Percentiles rank a stretch among this genome's conserved stretches.
Conservation (phyloP, 1,139 yeast species). For the Williopsis jadinii region DNA sequence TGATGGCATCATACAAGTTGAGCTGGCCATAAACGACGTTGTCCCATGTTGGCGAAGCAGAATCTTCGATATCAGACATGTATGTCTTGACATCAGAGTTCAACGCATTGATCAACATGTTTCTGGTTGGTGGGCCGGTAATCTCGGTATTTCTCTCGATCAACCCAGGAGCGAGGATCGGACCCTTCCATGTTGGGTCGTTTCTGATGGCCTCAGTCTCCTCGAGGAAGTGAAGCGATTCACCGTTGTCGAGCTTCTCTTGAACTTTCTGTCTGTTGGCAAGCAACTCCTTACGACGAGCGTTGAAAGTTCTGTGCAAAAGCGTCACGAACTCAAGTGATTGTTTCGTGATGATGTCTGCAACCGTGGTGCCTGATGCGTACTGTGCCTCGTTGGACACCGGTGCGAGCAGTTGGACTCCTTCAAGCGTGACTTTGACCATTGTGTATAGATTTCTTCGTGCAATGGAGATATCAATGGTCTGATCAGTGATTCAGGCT, state of each 20-base stretch:
- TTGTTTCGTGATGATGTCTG: slow-evolving; percentile 54
- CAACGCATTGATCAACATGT: slow-evolving; percentile 90
- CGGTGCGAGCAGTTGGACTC: slow-evolving; percentile 48
- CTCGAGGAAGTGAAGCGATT: slow-evolving; percentile 49
- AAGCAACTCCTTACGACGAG: slow-evolving; percentile 49
- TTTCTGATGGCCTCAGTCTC: slow-evolving; percentile 63
- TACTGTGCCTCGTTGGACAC: slow-evolving; percentile 44
- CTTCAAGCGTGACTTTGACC: slow-evolving; percentile 32
- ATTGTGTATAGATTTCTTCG: slow-evolving; percentile 1
- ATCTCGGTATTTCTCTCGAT: slow-evolving; percentile 73
- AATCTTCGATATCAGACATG: slow-evolving; percentile 95
- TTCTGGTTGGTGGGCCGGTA: slow-evolving; percentile 86
- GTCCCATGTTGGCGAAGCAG: slow-evolving; percentile 92
- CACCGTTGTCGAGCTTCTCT: slow-evolving; percentile 51
- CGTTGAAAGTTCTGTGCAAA: slow-evolving; percentile 65
- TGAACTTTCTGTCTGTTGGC: slow-evolving; percentile 57
- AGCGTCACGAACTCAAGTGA: slow-evolving; percentile 67
- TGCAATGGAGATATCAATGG: no score
- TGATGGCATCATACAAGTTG: slow-evolving; percentile 81
- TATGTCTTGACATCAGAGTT: slow-evolving; percentile 86
- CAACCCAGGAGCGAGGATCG: slow-evolving; percentile 62
- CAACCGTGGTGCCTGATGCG: slow-evolving; percentile 43
- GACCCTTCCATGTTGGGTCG: slow-evolving; percentile 72
- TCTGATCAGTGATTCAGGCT: no score
- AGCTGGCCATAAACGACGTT: slow-evolving; percentile 87